A percentile compares a stretch with the other conserved stretches of the same genome.
phyloP scores from a whole-genome alignment of 2,329 filamentous ascomycete genomes.

The Curvularia sp. region DNA sequence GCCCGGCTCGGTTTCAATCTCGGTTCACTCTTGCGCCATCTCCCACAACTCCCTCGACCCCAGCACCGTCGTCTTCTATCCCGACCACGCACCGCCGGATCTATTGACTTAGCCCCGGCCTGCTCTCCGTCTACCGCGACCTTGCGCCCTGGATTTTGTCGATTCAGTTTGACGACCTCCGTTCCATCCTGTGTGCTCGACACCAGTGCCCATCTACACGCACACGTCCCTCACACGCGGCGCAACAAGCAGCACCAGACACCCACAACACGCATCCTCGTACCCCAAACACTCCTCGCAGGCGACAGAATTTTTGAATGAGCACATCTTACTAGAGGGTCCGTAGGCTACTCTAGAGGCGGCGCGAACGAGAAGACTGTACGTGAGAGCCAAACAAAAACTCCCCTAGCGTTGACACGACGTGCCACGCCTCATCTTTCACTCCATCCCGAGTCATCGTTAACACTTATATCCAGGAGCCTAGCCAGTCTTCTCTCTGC shows the following conservation, averaged over 20 bases:
- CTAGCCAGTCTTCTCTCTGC: slow-evolving; percentile 53
- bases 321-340: slow-evolving; percentile 43
- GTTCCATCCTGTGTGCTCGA: not conserved
- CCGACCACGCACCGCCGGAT: slow-evolving; percentile 41
- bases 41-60: slow-evolving; percentile 15
- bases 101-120: slow-evolving; percentile 51
- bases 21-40: slow-evolving; percentile 20
- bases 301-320: slow-evolving; percentile 45
- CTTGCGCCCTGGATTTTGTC: slow-evolving; percentile 13
- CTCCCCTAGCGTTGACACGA: slow-evolving; percentile 2
- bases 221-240: slow-evolving; percentile 4
- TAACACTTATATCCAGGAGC: slow-evolving; percentile 44
- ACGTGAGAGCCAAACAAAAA: slow-evolving; percentile 25
- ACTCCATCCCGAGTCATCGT: slow-evolving; percentile 6
- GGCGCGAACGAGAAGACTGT: slow-evolving; percentile 52
- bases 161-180: slow-evolving; percentile 24
- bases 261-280: slow-evolving; percentile 14
- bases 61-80: slow-evolving; percentile 24
- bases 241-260: slow-evolving; percentile 19
- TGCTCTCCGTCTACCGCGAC: slow-evolving; percentile 29
- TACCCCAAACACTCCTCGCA: slow-evolving; percentile 13
- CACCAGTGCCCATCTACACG: not conserved
- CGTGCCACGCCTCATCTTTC: slow-evolving; percentile 7
- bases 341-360: slow-evolving; percentile 45
- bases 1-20: slow-evolving; percentile 23